These are phyloP conservation scores for Fusarium agapanthi DNA, from an alignment of 2,329 filamentous ascomycete genomes.

Conservation along the genomic window DNA sequence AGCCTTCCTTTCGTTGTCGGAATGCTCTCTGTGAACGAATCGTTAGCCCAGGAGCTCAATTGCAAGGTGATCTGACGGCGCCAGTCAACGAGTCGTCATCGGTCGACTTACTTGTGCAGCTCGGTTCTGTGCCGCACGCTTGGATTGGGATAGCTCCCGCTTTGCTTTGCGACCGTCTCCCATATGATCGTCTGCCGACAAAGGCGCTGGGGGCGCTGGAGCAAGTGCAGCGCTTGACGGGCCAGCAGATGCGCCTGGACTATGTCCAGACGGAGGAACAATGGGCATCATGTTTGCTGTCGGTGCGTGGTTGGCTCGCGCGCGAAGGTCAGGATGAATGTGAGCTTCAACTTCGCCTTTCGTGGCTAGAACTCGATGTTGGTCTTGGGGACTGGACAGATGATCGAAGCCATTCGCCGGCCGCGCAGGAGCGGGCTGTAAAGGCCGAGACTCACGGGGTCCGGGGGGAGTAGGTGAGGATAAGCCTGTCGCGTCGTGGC, in stretches of 20 bases:
- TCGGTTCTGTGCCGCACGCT: slow-evolving; percentile 94
- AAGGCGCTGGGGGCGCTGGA: slow-evolving; percentile 44
- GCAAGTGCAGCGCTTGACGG: slow-evolving; percentile 43
- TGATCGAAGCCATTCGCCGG: slow-evolving; percentile 59
- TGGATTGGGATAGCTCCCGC: slow-evolving; percentile 91
- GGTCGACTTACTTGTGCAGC: slow-evolving; percentile 85
- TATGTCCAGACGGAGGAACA: slow-evolving; percentile 46
- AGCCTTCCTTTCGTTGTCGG: slow-evolving; percentile 95
- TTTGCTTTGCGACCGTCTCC: slow-evolving; percentile 78
- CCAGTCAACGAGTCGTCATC: background rate
- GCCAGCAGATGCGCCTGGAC: slow-evolving; percentile 42
- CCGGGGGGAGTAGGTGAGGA: slow-evolving; percentile 41
- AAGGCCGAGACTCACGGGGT: slow-evolving; percentile 44
- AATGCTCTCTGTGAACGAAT: slow-evolving; percentile 78
- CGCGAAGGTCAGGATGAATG: slow-evolving; percentile 60
- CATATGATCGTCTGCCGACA: slow-evolving; percentile 40
- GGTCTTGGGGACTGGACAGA: slow-evolving; percentile 47
- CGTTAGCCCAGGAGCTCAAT: slow-evolving; percentile 36
- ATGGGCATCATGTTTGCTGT: slow-evolving; percentile 52
- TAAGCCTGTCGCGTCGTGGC: slow-evolving; percentile 49
- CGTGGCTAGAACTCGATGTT: slow-evolving; percentile 45
- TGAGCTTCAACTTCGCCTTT: slow-evolving; percentile 55
- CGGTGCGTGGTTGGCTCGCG: slow-evolving; percentile 41
- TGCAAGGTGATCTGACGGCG: background rate
- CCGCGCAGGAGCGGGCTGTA: slow-evolving; percentile 44